Base-by-base conservation (phyloP, 129 eudicot genomes). In the Cynara cardunculus region DNA sequence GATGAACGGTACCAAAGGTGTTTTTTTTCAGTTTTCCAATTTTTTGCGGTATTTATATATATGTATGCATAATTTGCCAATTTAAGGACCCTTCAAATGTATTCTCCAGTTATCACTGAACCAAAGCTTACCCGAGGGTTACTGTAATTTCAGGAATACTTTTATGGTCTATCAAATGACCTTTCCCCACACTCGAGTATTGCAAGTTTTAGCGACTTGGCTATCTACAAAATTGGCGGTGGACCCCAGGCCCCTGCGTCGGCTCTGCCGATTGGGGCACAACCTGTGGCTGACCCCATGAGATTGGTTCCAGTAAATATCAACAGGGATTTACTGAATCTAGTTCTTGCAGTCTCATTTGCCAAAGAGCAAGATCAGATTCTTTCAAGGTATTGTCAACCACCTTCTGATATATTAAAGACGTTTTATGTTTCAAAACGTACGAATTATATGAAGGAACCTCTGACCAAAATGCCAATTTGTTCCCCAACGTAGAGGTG, bases 161-260 rank as follows among this genome's bases (percentile, higher is more conserved):
- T 94, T 76, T 94, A 94, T 74, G 99, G 99, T 84, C 88, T 85
- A 37, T 74, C 96, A 46, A 94, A 94, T 82, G 99, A 94, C 82
- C 97, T 94, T 59, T 92, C 99, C 5, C 99, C 99, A 0, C 99
- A 94, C 84, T 92, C 99, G 14, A 94, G 92, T 81, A 79, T 82
- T 21, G 97, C 87, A 62, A 92, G 78, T 85, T 92, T 94, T 84
- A 94, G 88, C 75, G 97, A 94, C 69, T 85, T 92, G 81, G 84
- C 84, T 80, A 88, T 94, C 74, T 94, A 89, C 39, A 90, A 88
- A 76, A 72, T 92, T 74, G 99, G 99, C 31, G 97, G 99, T 72
- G 99, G 99, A n/a, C 99, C 99, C 73, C 96, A 86, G 83, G 99
- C 99, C 81, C 99, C 99, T 25, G 94, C 94, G 28, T 94, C 97